phyloP scores from a whole-genome alignment of 2,329 filamentous ascomycete species.

The Apiospora pterosperma region DNA sequence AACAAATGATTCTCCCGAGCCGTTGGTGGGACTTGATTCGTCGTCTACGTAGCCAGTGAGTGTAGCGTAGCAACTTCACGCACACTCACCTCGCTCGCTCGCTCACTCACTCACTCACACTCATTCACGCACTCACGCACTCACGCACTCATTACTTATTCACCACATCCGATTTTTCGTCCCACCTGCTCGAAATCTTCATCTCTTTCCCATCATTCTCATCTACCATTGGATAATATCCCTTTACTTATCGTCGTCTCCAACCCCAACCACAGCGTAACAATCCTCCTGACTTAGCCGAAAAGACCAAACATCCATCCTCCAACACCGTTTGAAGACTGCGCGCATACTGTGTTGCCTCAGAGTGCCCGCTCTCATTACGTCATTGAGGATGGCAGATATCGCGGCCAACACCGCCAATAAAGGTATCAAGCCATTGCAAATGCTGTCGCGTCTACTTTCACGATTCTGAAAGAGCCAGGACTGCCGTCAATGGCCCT shows the following conservation, averaged over 20 bases:
- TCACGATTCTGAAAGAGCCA: not conserved
- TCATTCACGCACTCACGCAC: not conserved
- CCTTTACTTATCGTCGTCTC: not conserved
- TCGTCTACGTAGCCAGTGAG: not conserved
- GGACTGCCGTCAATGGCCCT: not conserved
- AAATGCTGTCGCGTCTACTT: not conserved
- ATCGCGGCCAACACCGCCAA: constrained; percentile 8
- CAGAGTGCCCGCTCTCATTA: constrained; percentile 4
- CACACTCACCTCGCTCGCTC: not conserved
- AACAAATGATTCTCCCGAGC: not conserved
- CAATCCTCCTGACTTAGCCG: not conserved
- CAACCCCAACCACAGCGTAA: not conserved
- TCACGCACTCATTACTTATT: not conserved
- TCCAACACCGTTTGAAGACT: not conserved
- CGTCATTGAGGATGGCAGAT: constrained; percentile 13
- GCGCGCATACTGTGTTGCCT: constrained; percentile 4
- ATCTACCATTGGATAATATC: not conserved
- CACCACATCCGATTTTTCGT: not conserved
- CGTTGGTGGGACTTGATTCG: not conserved
- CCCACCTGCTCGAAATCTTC: not conserved
- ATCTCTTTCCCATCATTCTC: not conserved
- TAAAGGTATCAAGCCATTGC: constrained; percentile 4
- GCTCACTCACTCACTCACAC: not conserved
- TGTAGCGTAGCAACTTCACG: not conserved
- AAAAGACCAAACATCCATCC: not conserved